Conservation (phyloP, 2,329 filamentous ascomycete species). For the Chaetomiaceae sp. region DNA sequence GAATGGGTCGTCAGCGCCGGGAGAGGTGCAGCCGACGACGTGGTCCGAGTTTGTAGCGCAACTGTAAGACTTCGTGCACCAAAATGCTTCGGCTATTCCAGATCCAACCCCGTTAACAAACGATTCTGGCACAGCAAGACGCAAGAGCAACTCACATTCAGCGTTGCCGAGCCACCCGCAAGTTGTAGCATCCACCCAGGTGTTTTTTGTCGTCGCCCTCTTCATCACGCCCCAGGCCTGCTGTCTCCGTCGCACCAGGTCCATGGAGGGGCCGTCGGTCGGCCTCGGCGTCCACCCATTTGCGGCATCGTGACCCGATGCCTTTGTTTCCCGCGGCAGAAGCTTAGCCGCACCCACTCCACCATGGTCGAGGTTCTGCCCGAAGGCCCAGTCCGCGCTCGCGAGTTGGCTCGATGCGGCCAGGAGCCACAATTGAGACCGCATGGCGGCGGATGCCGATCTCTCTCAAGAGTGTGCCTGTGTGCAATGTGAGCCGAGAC, state of each 20-base stretch:
- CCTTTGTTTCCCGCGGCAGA: slow-evolving; percentile 13
- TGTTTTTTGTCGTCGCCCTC: slow-evolving; percentile 17
- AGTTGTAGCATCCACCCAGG: slow-evolving; percentile 25
- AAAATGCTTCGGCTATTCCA: slow-evolving; percentile 17
- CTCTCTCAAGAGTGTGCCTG: neutral
- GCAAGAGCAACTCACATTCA: slow-evolving; percentile 26
- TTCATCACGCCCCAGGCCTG: slow-evolving; percentile 6
- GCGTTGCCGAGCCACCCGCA: slow-evolving; percentile 27
- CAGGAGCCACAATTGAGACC: slow-evolving; percentile 13
- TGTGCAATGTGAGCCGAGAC: neutral
- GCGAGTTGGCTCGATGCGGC: slow-evolving; percentile 5
- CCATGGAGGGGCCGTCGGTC: slow-evolving; percentile 21
- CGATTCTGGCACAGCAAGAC: no score
- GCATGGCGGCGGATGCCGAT: slow-evolving; percentile 1
- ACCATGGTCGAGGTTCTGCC: slow-evolving; percentile 4
- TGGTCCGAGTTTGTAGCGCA: slow-evolving; percentile 32
- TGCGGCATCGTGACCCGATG: slow-evolving; percentile 8
- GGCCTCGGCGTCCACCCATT: slow-evolving; percentile 21
- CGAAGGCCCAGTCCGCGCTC: slow-evolving; percentile 9
- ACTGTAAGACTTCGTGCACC: slow-evolving; percentile 14
- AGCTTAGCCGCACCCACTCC: neutral
- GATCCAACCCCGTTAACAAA: neutral
- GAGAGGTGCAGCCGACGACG: slow-evolving; percentile 33
- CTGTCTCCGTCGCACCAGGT: slow-evolving; percentile 20
- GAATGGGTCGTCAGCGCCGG: slow-evolving; percentile 28